Conservation (phyloP, 1,284 basidiomycete genomes). For the Marasmius tenuissimus region DNA sequence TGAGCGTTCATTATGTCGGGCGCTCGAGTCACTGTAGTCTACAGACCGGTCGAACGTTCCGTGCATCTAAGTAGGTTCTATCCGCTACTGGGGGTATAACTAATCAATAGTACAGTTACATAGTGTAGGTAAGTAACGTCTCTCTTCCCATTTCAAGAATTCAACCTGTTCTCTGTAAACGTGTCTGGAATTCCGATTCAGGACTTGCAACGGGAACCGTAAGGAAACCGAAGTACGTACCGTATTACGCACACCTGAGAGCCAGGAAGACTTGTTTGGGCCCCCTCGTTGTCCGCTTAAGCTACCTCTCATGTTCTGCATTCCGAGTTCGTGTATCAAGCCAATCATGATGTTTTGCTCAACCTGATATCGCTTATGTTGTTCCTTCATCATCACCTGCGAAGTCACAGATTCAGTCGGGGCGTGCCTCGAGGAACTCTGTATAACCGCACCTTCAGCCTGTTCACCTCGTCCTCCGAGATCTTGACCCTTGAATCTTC, state of each 20-base stretch:
- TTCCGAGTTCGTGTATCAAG: conserved; percentile 69
- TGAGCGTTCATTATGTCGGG: too few species aligned
- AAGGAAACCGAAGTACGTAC: background rate
- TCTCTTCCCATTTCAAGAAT: background rate
- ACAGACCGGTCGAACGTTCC: too few species aligned
- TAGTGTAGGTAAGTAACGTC: too few species aligned
- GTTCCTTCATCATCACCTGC: conserved; percentile 56
- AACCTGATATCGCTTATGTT: conserved; percentile 61
- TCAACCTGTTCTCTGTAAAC: background rate
- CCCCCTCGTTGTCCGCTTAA: conserved; percentile 25
- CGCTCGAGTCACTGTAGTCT: too few species aligned
- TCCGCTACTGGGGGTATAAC: too few species aligned
- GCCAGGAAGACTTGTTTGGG: conserved; percentile 10
- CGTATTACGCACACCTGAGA: conserved; percentile 10
- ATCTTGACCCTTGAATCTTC: conserved; percentile 77
- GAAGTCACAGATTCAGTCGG: conserved; percentile 3
- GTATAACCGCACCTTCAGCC: conserved; percentile 51
- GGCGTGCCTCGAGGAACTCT: background rate
- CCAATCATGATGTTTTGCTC: conserved; percentile 84
- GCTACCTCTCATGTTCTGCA: conserved; percentile 56
- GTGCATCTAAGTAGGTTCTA: too few species aligned
- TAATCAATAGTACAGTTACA: too few species aligned
- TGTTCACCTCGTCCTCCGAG: conserved; percentile 67
- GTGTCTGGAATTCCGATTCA: background rate
- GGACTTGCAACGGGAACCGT: background rate